Percentiles rank a stretch among this genome's conserved stretches.
These are phyloP conservation scores for Moelleriella libera DNA, from an alignment of 2,329 filamentous ascomycete species.

Conservation along the genomic window DNA sequence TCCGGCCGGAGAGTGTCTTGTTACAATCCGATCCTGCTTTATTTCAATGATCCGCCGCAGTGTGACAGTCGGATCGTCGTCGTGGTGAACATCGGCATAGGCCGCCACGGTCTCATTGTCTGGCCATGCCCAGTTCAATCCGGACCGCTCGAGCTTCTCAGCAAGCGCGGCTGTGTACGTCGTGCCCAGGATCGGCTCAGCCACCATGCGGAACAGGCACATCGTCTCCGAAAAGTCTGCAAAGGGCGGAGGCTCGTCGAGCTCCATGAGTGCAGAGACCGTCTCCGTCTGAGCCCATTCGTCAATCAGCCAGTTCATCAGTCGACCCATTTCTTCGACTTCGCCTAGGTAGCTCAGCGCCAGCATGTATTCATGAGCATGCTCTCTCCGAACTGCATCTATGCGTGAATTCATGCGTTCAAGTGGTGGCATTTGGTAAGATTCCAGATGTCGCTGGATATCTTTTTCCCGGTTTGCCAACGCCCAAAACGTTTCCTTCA, in stretches of 20 bases:
- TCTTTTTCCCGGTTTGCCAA: slow-evolving; percentile 12
- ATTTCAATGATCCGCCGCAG: slow-evolving; percentile 11
- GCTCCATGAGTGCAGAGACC: slow-evolving; percentile 19
- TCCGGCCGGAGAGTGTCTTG: background rate
- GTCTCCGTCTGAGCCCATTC: slow-evolving; percentile 24
- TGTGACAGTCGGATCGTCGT: slow-evolving; percentile 11
- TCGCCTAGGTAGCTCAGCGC: slow-evolving; percentile 48
- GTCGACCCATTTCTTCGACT: slow-evolving; percentile 37
- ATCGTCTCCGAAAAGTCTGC: slow-evolving; percentile 22
- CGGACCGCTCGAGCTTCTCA: slow-evolving; percentile 10
- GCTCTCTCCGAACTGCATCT: slow-evolving; percentile 21
- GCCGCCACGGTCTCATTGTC: slow-evolving; percentile 18
- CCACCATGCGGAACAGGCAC: slow-evolving; percentile 34
- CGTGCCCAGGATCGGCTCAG: slow-evolving; percentile 23
- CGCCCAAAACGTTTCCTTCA: slow-evolving; percentile 13
- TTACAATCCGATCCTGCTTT: background rate
- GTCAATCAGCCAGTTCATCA: slow-evolving; percentile 44
- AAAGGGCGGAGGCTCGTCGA: slow-evolving; percentile 17
- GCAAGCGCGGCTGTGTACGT: slow-evolving; percentile 17
- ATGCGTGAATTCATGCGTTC: slow-evolving; percentile 17
- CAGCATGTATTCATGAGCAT: slow-evolving; percentile 44
- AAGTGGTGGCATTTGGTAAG: slow-evolving; percentile 13
- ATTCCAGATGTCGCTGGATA: slow-evolving; percentile 7
- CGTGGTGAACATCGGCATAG: slow-evolving; percentile 14
- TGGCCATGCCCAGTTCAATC: slow-evolving; percentile 23